Evolutionary conservation across 202 grass and related monocot species (phyloP), one percentile per base, ranked within the genome.

Genomic region (Panicum virgatum): DNA sequence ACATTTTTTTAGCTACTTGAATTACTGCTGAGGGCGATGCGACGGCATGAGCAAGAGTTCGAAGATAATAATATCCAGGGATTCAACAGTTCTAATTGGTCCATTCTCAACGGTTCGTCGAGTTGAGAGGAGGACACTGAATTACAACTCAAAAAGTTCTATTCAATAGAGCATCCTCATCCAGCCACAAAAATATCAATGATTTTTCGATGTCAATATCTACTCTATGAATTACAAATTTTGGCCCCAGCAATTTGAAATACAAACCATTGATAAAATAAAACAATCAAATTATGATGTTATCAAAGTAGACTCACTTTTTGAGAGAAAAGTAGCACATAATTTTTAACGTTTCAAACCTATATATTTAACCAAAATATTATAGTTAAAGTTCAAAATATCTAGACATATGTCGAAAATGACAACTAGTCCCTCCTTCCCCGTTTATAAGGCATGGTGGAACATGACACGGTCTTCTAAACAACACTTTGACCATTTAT

Each of bases 81-180:
- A 32, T 50, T 32, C 26, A 50, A 8, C 0, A 0, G 25, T 25
- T 30, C 15, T 29, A 2, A 30, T 48, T 30, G 12, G 50, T 19
- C 13, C 15, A 32, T 32, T 63, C 13, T 63, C 60, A 36, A 36
- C 2, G 14, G 12, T 27, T 48, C 6, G 3, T 30, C 2, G 25
- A 50, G 15, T 70, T 70, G 25, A 71, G 25, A 48, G 66, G 39
- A 39, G 51, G n/a, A n/a, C 66, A 75, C 5, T 27, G 15, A 82
- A 42, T 12, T 9, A 13, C 12, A 32, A 7, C 36, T 65, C 69
- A 64, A 20, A 48, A 20, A 52, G 44, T 64, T 73, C 3, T 18
- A 56, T n/a, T n/a, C 16, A 44, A 44, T 16, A 2, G 3, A 45
- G 34, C 29, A 20, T 7, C 6, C 20, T 16, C 57, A 8, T 26